Conservation (phyloP, 2,329 filamentous ascomycete genomes). For the Hyphodiscus sp. region DNA sequence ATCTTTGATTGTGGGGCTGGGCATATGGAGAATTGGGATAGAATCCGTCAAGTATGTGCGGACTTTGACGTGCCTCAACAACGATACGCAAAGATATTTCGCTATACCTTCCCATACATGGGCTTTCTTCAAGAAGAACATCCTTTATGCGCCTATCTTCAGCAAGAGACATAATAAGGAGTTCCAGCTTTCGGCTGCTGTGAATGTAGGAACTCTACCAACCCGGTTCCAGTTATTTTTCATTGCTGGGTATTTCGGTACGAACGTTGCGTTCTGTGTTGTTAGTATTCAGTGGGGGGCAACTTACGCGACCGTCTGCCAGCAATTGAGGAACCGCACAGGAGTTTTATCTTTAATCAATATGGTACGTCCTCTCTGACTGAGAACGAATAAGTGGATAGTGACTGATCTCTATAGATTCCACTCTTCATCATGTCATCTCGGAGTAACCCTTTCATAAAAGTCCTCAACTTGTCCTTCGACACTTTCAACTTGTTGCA, state of each 20-base stretch:
- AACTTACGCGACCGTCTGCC: slow-evolving; percentile 37
- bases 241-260: slow-evolving; percentile 58
- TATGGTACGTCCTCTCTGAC: slow-evolving; percentile 47
- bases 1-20: slow-evolving; percentile 53
- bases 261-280: slow-evolving; percentile 73
- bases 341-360: slow-evolving; percentile 67
- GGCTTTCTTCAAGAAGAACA: slow-evolving; percentile 59
- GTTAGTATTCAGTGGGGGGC: slow-evolving; percentile 54
- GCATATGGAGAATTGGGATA: slow-evolving; percentile 59
- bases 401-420: slow-evolving; percentile 31
- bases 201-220: slow-evolving; percentile 71
- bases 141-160: slow-evolving; percentile 65
- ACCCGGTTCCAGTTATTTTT: slow-evolving; percentile 71
- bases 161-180: slow-evolving; percentile 72
- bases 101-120: slow-evolving; percentile 46
- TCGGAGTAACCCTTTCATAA: slow-evolving; percentile 73
- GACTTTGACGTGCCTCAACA: slow-evolving; percentile 67
- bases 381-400: slow-evolving; percentile 1
- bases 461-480: slow-evolving; percentile 66
- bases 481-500: slow-evolving; percentile 79
- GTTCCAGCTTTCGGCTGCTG: slow-evolving; percentile 58
- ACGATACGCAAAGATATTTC: slow-evolving; percentile 77
- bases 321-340: slow-evolving; percentile 58
- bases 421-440: slow-evolving; percentile 69
- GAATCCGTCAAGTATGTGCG: slow-evolving; percentile 62